phyloP scores from a whole-genome alignment of 257 asterid genomes.

The Catharanthus roseus region DNA sequence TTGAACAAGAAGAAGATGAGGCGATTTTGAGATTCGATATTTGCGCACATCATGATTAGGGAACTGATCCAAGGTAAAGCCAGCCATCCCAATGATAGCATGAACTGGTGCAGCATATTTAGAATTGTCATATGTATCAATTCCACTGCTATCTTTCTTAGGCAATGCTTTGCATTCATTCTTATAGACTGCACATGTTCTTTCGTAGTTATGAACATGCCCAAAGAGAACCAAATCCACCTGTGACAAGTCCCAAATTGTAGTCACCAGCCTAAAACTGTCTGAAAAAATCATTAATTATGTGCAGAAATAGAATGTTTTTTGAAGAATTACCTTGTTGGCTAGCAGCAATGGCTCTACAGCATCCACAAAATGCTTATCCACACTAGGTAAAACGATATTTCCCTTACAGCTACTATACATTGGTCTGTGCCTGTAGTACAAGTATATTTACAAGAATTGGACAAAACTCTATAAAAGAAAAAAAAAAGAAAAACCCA shows the following conservation, averaged over 20 bases:
- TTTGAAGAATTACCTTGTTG: conserved; percentile 43
- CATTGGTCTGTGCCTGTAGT: conserved; percentile 83
- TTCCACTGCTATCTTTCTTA: conserved; percentile 44
- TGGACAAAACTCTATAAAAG: too few species aligned
- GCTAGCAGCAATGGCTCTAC: conserved; percentile 68
- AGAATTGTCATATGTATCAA: conserved; percentile 46
- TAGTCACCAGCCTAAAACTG: neutral
- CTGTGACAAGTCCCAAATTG: conserved; percentile 23
- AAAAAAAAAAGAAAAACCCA: too few species aligned
- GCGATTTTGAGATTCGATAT: too few species aligned
- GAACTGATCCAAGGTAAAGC: conserved; percentile 62
- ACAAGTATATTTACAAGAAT: too few species aligned
- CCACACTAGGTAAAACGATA: conserved; percentile 33
- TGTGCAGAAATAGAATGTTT: too few species aligned
- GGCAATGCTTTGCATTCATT: conserved; percentile 62
- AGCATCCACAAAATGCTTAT: conserved; percentile 40
- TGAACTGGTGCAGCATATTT: conserved; percentile 74
- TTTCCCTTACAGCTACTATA: conserved; percentile 39
- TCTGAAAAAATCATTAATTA: neutral
- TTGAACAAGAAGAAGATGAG: neutral
- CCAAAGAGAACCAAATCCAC: conserved; percentile 80
- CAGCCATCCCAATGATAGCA: conserved; percentile 88
- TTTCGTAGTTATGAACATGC: conserved; percentile 89
- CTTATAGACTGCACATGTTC: conserved; percentile 66
- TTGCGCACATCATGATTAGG: conserved; percentile 32